Conservation (phyloP, 148 eudicot species). For the Drosera capensis region DNA sequence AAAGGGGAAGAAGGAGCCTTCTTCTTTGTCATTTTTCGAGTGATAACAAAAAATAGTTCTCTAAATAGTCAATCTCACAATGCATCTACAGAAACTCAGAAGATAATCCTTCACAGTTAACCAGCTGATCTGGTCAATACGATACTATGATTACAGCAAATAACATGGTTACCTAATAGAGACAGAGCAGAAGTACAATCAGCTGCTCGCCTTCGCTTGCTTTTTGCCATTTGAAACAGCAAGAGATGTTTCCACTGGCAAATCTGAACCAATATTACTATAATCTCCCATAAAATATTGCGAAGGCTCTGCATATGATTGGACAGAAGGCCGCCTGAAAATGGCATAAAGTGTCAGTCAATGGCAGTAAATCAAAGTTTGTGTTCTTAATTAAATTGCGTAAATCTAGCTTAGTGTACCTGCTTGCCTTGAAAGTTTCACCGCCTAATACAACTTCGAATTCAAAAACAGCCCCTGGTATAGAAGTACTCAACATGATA, state of each 20-base stretch:
- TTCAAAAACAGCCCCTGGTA: constrained; percentile 38
- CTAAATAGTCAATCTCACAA: no score
- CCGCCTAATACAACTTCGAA: constrained; percentile 18
- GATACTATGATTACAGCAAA: no score
- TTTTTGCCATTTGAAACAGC: constrained; percentile 12
- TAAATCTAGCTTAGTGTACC: constrained; percentile 16
- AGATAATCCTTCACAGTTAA: no score
- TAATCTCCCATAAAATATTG: constrained; percentile 5
- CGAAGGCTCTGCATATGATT: constrained; percentile 13
- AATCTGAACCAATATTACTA: not conserved
- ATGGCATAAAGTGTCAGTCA: not conserved
- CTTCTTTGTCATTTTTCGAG: no score
- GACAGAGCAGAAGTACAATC: no score
- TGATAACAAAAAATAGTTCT: no score
- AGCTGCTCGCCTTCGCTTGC: constrained; percentile 4
- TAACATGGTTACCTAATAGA: no score
- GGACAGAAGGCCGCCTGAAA: constrained; percentile 12
- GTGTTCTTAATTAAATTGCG: not conserved
- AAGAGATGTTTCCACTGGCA: constrained; percentile 4
- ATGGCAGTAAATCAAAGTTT: not conserved
- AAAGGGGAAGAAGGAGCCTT: no score
- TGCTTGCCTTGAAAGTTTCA: constrained; percentile 33
- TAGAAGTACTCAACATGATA: no score
- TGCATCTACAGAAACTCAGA: no score
- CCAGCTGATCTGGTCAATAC: no score